phyloP scores from a whole-genome alignment of 306 rosid species.

The Rubus idaeus region DNA sequence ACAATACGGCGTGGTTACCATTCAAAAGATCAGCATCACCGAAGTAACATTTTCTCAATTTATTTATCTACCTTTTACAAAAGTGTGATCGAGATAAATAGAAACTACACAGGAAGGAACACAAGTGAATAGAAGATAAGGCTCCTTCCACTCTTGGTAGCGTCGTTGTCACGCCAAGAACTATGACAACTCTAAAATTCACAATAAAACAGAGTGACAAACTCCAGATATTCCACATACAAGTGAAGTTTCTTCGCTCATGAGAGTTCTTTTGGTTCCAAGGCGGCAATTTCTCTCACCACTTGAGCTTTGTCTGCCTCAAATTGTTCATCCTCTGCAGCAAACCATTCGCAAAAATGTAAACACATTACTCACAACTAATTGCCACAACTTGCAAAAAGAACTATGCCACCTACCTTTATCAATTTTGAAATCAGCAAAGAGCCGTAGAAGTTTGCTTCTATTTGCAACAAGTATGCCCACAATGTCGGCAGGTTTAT shows the following conservation, averaged over 20 bases:
- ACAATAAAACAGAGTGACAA: conserved; percentile 31
- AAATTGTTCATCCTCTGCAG: conserved; percentile 88
- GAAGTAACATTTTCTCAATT: conserved; percentile 39
- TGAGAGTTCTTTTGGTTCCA: conserved; percentile 51
- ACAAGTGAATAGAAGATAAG: conserved; percentile 14
- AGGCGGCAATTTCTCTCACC: conserved; percentile 84
- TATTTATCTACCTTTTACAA: conserved; percentile 69
- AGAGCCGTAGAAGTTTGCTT: conserved; percentile 86
- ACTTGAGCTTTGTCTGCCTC: conserved; percentile 98
- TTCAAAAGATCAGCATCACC: conserved; percentile 16
- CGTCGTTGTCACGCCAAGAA: conserved; percentile 17
- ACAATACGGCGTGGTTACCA: conserved; percentile 2
- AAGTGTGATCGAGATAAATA: conserved; percentile 37
- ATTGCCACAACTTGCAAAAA: conserved; percentile 5
- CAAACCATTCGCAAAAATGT: conserved; percentile 21
- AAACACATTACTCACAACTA: conserved; percentile 20
- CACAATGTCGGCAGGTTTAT: conserved; percentile 78
- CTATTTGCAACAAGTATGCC: conserved; percentile 81
- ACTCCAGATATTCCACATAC: conserved; percentile 11
- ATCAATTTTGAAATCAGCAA: conserved; percentile 87
- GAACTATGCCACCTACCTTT: conserved; percentile 52
- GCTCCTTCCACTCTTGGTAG: conserved; percentile 13
- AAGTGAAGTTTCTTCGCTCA: conserved; percentile 28
- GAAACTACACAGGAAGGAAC: conserved; percentile 7
- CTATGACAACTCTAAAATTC: conserved; percentile 41